These are phyloP conservation scores for Leccinum subgranulosum DNA, from an alignment of 768 basidiomycete species.

Conservation along the genomic window DNA sequence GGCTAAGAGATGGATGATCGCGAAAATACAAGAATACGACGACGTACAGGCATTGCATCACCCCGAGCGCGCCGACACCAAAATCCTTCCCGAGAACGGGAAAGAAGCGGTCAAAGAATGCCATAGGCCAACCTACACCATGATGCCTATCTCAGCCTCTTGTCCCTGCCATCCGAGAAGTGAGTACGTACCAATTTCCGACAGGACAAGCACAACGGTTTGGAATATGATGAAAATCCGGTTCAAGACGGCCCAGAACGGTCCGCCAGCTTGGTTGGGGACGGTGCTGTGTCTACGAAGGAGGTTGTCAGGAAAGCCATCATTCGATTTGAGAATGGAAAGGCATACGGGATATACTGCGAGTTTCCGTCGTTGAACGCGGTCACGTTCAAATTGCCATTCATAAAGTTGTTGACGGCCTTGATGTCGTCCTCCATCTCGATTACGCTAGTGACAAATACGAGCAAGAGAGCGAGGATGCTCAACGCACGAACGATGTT, in stretches of 20 bases:
- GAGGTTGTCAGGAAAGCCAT: neutral
- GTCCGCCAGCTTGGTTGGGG: slow-evolving; percentile 90
- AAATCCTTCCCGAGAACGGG: slow-evolving; percentile 86
- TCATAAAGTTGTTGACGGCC: slow-evolving; percentile 63
- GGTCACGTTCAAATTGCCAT: slow-evolving; percentile 35
- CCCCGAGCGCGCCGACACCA: slow-evolving; percentile 83
- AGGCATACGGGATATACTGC: slow-evolving; percentile 76
- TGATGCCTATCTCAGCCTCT: neutral
- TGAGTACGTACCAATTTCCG: slow-evolving; percentile 37
- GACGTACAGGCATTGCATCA: slow-evolving; percentile 79
- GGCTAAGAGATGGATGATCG: neutral
- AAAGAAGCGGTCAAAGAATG: slow-evolving; percentile 84
- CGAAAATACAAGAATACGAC: neutral
- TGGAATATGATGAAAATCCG: slow-evolving; percentile 84
- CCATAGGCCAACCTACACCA: slow-evolving; percentile 57
- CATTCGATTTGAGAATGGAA: neutral
- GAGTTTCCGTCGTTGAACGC: slow-evolving; percentile 51
- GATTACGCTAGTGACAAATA: slow-evolving; percentile 73
- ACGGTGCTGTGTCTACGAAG: slow-evolving; percentile 68
- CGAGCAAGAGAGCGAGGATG: slow-evolving; percentile 74
- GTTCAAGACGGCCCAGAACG: slow-evolving; percentile 88
- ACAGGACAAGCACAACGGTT: slow-evolving; percentile 62
- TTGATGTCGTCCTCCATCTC: slow-evolving; percentile 73
- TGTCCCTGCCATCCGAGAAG: neutral
- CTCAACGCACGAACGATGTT: slow-evolving; percentile 75